Base-by-base conservation (phyloP, 225 moss, liverwort and hornwort genomes). In the Polytrichum commune region DNA sequence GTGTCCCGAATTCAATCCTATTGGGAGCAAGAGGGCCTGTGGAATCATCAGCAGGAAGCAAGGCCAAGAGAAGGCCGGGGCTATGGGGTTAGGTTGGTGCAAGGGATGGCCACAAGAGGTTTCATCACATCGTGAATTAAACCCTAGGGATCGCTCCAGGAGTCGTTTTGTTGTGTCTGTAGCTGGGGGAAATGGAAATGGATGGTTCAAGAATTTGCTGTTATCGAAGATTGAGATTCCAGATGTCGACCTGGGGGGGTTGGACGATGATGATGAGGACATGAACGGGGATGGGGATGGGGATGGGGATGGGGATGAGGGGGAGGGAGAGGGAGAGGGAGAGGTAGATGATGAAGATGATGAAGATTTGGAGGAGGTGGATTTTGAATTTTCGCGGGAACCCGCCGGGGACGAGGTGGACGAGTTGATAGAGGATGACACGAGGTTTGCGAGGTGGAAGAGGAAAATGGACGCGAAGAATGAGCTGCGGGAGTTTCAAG, bases 401-500 rank as follows among this genome's bases (percentile, higher is more conserved):
- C 46, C 46, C 16, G 46, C 13, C 13, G 33, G 22, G 46, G 88
- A 71, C 65, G 88, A 84, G 29, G 32, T 94, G 35, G 94, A 94
- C 63, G 58, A 64, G 24, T 20, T 98, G 77, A 72, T 94, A 28
- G 81, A 77, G 2, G 88, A 98, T 66, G 97, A 94, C 73, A 74
- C 66, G n/a, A 77, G 72, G 60, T 94, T 85, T 33, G 78, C 80
- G 55, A 83, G 86, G 55, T 98, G 94, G 97, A 80, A 81, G 78
- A 79, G 88, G 77, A 87, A 81, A 79, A 84, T 79, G 53, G 82
- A 80, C 25, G 85, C 77, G 19, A 76, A 82, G 27, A 88, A 83
- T 53, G 92, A 97, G 84, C 63, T 97, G 29, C 85, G 89, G 16
- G 90, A 91, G 1, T 83, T 85, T 69, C 84, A 90, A 53, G 75